phyloP scores from a whole-genome alignment of 176 grass and related monocot species.

The Poa pratensis region DNA sequence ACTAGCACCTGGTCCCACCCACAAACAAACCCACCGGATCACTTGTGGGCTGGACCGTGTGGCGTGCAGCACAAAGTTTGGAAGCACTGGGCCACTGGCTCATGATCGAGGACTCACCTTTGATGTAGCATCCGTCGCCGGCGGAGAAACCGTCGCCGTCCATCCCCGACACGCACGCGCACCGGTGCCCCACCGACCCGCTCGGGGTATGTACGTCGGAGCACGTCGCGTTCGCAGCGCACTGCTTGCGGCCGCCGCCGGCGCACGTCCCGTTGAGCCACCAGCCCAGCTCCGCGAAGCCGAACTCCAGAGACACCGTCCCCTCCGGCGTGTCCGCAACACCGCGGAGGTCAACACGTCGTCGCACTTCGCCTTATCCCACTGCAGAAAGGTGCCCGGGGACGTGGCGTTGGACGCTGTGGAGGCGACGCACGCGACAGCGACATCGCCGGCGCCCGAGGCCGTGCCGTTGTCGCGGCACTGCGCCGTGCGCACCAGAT shows the following conservation, averaged over 20 bases:
- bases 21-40: background rate
- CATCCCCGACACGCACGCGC: slow-evolving; percentile 48
- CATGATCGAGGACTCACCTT: background rate
- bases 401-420: background rate
- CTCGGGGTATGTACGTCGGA: background rate
- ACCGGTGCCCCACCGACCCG: slow-evolving; percentile 3
- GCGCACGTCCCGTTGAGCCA: slow-evolving; percentile 66
- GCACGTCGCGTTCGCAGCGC: slow-evolving; percentile 59
- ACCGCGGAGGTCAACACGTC: slow-evolving; percentile 42
- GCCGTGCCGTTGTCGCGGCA: background rate
- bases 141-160: slow-evolving; percentile 59
- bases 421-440: slow-evolving; percentile 29
- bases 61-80: too few relatives aligned
- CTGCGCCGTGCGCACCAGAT: background rate
- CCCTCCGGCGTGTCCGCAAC: background rate
- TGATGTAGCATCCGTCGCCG: slow-evolving; percentile 54
- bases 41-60: background rate
- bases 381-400: background rate
- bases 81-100: background rate
- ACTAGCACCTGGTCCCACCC: background rate
- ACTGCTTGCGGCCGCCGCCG: background rate
- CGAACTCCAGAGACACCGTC: slow-evolving; percentile 37
- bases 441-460: background rate
- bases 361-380: background rate
- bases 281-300: slow-evolving; percentile 55